Percentiles rank a stretch among this genome's conserved stretches.
phyloP scores from a whole-genome alignment of 805 yeast genomes.

The Ogataea ganodermae region DNA sequence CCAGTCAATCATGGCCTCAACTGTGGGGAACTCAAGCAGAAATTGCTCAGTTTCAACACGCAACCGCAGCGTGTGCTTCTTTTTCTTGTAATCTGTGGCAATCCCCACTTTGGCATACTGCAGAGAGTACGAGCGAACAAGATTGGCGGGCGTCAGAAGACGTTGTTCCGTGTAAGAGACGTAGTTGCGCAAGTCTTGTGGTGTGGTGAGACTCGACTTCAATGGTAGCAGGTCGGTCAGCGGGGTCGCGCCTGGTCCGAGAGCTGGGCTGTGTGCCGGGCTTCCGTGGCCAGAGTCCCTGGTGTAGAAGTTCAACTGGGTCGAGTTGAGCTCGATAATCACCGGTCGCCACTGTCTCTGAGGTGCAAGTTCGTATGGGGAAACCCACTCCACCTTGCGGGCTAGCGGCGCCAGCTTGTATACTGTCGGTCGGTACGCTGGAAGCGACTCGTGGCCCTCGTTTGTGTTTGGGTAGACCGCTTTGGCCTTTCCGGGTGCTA shows the following conservation, averaged over 20 bases:
- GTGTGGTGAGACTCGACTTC: slow-evolving; percentile 33
- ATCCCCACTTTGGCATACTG: slow-evolving; percentile 85
- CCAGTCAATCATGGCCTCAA: slow-evolving; percentile 78
- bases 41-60: slow-evolving; percentile 86
- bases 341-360: slow-evolving; percentile 69
- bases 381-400: slow-evolving; percentile 72
- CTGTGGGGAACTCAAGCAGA: slow-evolving; percentile 60
- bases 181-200: slow-evolving; percentile 30
- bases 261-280: too few relatives aligned
- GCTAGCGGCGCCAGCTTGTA: slow-evolving; percentile 56
- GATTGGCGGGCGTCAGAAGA: slow-evolving; percentile 35
- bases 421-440: slow-evolving; percentile 67
- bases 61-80: slow-evolving; percentile 65
- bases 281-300: slow-evolving; percentile 34
- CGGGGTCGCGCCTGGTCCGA: too few relatives aligned
- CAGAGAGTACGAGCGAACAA: slow-evolving; percentile 70
- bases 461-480: slow-evolving; percentile 34
- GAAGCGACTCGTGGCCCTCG: slow-evolving; percentile 50
- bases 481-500: slow-evolving; percentile 39
- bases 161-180: slow-evolving; percentile 23
- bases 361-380: slow-evolving; percentile 74
- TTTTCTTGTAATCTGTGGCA: slow-evolving; percentile 81
- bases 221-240: too few relatives aligned
- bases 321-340: slow-evolving; percentile 77
- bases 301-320: slow-evolving; percentile 74